Conservation (phyloP, 1,284 basidiomycete species). For the Microbotryomycetes sp. region DNA sequence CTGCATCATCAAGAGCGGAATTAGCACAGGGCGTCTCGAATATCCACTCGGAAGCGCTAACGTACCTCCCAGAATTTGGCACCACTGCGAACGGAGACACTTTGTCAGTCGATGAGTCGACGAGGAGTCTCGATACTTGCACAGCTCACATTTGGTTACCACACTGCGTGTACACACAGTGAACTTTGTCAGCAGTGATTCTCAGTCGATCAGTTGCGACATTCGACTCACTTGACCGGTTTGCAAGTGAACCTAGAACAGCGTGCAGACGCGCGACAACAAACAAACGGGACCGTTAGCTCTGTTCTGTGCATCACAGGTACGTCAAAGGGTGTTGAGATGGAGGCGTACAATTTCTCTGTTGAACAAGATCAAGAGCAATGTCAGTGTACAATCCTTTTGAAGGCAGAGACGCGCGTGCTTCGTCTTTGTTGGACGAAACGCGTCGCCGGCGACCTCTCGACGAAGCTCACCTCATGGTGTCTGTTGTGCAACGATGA, state of each 20-base stretch:
- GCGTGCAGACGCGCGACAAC: background rate
- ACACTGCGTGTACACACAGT: conserved; percentile 53
- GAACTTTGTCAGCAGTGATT: conserved; percentile 1
- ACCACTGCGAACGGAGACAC: background rate
- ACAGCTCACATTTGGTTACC: conserved; percentile 82
- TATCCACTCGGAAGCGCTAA: background rate
- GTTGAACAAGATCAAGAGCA: background rate
- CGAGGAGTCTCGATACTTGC: background rate
- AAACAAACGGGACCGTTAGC: background rate
- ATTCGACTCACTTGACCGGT: conserved; percentile 83
- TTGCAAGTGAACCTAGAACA: conserved; percentile 70
- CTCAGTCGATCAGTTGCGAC: too few species aligned
- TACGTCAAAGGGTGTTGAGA: too few species aligned
- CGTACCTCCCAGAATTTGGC: conserved; percentile 90
- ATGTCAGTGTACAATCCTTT: background rate
- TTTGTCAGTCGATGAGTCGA: background rate
- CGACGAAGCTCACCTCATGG: background rate
- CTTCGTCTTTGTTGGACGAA: background rate
- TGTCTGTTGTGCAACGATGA: background rate
- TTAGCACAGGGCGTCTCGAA: background rate
- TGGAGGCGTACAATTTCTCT: conserved; percentile 3
- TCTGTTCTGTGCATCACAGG: too few species aligned
- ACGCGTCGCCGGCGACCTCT: background rate
- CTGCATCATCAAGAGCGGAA: conserved; percentile 29
- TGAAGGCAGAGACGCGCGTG: background rate